A percentile compares a stretch with the other conserved stretches of the same genome.
phyloP scores from a whole-genome alignment of 176 grass and related monocot genomes.

The Puccinellia tenuiflora region DNA sequence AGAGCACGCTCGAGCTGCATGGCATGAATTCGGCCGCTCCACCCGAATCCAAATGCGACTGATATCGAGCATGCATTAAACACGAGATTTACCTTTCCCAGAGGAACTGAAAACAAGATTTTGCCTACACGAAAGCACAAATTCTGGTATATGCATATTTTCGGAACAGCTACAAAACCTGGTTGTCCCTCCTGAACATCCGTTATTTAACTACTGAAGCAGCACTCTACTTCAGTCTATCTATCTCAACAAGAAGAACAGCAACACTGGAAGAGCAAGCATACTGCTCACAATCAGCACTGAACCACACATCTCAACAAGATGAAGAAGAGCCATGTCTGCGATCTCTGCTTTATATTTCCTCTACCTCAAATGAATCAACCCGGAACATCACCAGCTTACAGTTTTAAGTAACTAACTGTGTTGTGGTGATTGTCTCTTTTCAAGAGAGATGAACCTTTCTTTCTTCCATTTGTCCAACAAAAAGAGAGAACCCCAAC shows the following conservation, averaged over 20 bases:
- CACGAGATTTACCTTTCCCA: not conserved
- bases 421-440: not conserved
- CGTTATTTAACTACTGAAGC: not conserved
- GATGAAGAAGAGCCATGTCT: not conserved
- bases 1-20: not conserved
- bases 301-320: not conserved
- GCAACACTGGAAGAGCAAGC: not conserved
- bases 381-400: not conserved
- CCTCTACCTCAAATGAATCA: not conserved
- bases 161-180: not conserved
- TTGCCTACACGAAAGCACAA: not conserved
- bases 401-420: not conserved
- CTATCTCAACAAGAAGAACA: not conserved
- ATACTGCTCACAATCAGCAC: too few relatives aligned
- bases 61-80: not conserved
- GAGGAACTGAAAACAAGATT: not conserved
- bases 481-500: slow-evolving; percentile 14
- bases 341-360: not conserved
- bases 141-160: not conserved
- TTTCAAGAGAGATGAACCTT: not conserved
- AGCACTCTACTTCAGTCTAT: not conserved
- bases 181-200: not conserved
- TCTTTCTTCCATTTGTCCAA: slow-evolving; percentile 6
- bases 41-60: not conserved
- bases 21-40: not conserved